Conservation (phyloP, 768 basidiomycete species). For the Suillus subalutaceus region DNA sequence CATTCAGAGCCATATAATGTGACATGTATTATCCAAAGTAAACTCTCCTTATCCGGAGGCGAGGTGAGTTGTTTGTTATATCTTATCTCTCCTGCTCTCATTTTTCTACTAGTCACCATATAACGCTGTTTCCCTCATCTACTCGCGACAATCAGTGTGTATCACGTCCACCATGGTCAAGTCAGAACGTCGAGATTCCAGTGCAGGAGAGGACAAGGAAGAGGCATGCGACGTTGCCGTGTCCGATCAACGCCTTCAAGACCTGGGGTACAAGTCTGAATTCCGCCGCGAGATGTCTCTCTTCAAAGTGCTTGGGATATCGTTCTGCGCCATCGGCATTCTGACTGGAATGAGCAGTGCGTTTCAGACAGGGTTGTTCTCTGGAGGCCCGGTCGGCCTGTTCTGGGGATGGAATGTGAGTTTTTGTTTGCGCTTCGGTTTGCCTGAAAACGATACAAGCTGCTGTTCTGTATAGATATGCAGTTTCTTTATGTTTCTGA, state of each 20-base stretch:
- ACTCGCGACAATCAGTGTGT: neutral
- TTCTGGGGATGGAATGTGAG: conserved; percentile 69
- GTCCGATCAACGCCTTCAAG: conserved; percentile 47
- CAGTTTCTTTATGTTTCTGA: conserved; percentile 60
- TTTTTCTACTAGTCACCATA: neutral
- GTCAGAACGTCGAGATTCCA: neutral
- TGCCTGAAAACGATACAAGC: neutral
- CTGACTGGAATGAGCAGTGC: conserved; percentile 64
- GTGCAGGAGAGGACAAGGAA: neutral
- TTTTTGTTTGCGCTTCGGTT: neutral
- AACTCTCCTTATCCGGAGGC: neutral
- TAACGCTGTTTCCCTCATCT: neutral
- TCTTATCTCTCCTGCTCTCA: neutral
- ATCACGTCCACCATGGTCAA: neutral
- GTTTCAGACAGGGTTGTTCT: conserved; percentile 60
- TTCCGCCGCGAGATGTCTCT: conserved; percentile 61
- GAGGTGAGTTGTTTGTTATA: neutral
- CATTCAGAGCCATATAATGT: neutral
- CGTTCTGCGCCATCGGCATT: conserved; percentile 63
- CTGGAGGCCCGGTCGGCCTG: conserved; percentile 57
- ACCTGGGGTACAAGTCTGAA: conserved; percentile 57
- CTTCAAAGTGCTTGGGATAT: conserved; percentile 60
- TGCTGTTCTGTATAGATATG: conserved; percentile 41
- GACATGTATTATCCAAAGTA: neutral
- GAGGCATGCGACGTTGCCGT: neutral